These are phyloP conservation scores for Epichloe bromicola DNA, from an alignment of 2,329 filamentous ascomycete species.

Conservation along the genomic window DNA sequence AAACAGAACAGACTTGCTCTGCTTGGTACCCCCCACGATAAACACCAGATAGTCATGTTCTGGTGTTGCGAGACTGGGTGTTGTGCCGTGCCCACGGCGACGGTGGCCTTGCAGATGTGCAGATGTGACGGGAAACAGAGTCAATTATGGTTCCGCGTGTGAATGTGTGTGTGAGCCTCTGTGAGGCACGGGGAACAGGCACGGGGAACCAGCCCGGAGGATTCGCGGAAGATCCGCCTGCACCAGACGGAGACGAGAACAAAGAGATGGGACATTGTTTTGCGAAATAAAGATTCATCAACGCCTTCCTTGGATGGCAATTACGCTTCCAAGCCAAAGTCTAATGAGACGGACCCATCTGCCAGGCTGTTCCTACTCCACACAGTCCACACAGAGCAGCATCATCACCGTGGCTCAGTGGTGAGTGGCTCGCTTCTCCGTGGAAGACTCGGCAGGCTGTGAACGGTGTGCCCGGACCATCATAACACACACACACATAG, in stretches of 20 bases:
- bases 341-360: conserved; percentile 1
- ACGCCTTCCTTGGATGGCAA: neutral
- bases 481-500: too few species aligned
- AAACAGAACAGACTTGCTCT: neutral
- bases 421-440: neutral
- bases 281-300: neutral
- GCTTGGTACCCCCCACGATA: too few species aligned
- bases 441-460: neutral
- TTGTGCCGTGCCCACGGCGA: neutral
- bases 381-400: neutral
- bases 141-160: neutral
- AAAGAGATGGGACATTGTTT: neutral
- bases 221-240: neutral
- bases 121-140: too few species aligned
- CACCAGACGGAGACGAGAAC: neutral
- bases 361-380: neutral
- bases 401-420: too few species aligned
- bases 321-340: conserved; percentile 2
- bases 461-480: neutral
- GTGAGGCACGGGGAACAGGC: neutral
- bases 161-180: neutral
- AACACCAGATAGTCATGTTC: too few species aligned
- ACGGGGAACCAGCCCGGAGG: neutral
- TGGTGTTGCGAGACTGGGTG: neutral
- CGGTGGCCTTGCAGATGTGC: too few species aligned